Evolutionary conservation across 192 early-diverging fungal genomes (phyloP).

Genomic region (Coemansia sp.): DNA sequence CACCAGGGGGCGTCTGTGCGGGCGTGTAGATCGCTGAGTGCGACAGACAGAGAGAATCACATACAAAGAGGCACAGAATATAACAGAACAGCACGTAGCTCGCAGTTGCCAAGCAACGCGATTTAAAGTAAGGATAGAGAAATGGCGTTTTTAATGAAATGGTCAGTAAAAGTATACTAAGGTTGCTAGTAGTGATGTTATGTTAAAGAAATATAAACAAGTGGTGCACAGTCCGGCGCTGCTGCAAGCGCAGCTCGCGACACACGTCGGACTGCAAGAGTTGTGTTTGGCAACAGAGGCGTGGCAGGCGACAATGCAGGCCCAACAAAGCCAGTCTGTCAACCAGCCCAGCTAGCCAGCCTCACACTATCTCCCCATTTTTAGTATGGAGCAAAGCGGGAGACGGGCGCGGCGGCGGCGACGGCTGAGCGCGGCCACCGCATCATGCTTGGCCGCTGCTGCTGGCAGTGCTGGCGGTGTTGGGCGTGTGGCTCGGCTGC

Average conservation of each 20-base stretch:
- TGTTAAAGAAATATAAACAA: constrained; percentile 6
- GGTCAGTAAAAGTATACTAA: constrained; percentile 6
- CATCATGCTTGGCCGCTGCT: constrained; percentile 10
- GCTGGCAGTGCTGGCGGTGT: constrained; percentile 6
- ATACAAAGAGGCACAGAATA: no score
- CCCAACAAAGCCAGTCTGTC: neutral
- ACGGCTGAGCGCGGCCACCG: constrained; percentile 5
- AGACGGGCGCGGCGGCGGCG: constrained; percentile 5
- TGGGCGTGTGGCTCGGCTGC: neutral
- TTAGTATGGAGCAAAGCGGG: constrained; percentile 25
- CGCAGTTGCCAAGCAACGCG: neutral
- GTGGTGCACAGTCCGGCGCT: neutral
- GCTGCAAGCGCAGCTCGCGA: constrained; percentile 2
- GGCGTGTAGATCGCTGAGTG: neutral
- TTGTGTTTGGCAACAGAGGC: neutral
- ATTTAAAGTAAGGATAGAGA: neutral
- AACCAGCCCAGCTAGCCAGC: no score
- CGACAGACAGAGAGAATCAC: neutral
- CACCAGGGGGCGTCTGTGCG: neutral
- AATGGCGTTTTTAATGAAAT: neutral
- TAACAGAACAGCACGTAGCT: neutral
- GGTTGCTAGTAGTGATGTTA: neutral
- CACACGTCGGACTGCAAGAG: neutral
- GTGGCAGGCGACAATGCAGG: neutral
- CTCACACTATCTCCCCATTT: constrained; percentile 1